Evolutionary conservation across 129 eudicot species (phyloP), one percentile per base, ranked within the genome.

Genomic region (Arctium minus): DNA sequence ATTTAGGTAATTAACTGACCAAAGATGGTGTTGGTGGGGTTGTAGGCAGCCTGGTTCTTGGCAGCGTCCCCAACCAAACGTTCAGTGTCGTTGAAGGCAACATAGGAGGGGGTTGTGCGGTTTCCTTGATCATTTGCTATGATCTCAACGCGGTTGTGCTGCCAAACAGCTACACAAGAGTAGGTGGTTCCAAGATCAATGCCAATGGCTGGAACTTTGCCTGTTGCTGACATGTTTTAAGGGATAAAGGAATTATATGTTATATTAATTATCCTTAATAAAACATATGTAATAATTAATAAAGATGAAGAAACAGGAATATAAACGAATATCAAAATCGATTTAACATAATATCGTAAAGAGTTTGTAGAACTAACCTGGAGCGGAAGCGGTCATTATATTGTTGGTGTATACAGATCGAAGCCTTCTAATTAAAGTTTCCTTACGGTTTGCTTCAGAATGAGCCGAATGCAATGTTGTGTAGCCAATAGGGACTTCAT

Each of bases 161-260:
- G 80, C 86, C 86, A 86, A 81, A 86, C 83, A 33, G 82, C 82
- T 39, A 78, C 86, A 67, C 86, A 86, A 32, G 89, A 86, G 74
- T 81, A 82, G 8, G 88, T 86, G 0, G 88, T 86, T 37, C 86
- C 89, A 6, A 82, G 73, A 53, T 86, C 86, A 1, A 86, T 78
- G 9, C 89, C 89, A 17, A 86, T 67, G 31, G 80, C 86, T 18
- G 84, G 83, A 62, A 72, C 70, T 72, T 84, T 78, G 10, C 69
- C 83, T 40, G 33, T 72, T 72, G 69, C 40, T 39, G 74, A 72
- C 86, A 83, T 83, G 38, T 39, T 78, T n/a, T 33, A 50, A 22
- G 74, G 6, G 33, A 56, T 48, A 13, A 44, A 69, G 15, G 12
- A 35, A 76, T 3, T 76, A 1, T 62, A 81, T 33, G 36, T 33